phyloP scores from a whole-genome alignment of 495 filamentous ascomycete genomes.

The Xylaria venustula region DNA sequence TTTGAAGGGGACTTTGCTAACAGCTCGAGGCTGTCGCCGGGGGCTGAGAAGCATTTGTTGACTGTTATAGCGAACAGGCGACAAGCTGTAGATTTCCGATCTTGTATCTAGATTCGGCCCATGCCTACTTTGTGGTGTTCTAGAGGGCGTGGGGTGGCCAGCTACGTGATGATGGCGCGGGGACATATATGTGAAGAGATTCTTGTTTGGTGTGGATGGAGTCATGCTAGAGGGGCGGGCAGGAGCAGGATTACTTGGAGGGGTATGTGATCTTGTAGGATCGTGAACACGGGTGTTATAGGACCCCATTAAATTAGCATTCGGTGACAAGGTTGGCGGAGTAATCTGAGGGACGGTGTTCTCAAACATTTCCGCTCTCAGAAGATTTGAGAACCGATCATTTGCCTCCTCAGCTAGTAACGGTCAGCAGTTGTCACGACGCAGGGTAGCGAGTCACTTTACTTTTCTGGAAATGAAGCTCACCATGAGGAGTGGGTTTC shows the following conservation, averaged over 20 bases:
- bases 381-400: slow-evolving; percentile 80
- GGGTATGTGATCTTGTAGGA: slow-evolving; percentile 74
- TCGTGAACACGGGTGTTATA: slow-evolving; percentile 61
- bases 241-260: slow-evolving; percentile 64
- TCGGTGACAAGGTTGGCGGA: slow-evolving; percentile 62
- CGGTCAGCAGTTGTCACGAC: slow-evolving; percentile 37
- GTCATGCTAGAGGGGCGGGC: slow-evolving; percentile 68
- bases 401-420: slow-evolving; percentile 89
- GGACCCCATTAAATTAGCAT: slow-evolving; percentile 52
- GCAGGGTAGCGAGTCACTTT: slow-evolving; percentile 31
- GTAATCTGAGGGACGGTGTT: slow-evolving; percentile 80
- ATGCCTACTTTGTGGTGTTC: slow-evolving; percentile 84
- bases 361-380: slow-evolving; percentile 89
- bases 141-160: slow-evolving; percentile 77
- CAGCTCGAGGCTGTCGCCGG: slow-evolving; percentile 79
- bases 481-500: slow-evolving; percentile 81
- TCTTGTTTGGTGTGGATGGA: slow-evolving; percentile 94
- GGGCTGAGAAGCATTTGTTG: slow-evolving; percentile 90
- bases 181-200: slow-evolving; percentile 89
- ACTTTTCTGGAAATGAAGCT: slow-evolving; percentile 94
- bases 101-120: slow-evolving; percentile 80
- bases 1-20: slow-evolving; percentile 96
- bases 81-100: slow-evolving; percentile 90
- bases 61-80: slow-evolving; percentile 83
- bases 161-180: slow-evolving; percentile 68